These are phyloP conservation scores for Aspergillus funiculosus DNA, from an alignment of 495 filamentous ascomycete species.

Conservation along the genomic window DNA sequence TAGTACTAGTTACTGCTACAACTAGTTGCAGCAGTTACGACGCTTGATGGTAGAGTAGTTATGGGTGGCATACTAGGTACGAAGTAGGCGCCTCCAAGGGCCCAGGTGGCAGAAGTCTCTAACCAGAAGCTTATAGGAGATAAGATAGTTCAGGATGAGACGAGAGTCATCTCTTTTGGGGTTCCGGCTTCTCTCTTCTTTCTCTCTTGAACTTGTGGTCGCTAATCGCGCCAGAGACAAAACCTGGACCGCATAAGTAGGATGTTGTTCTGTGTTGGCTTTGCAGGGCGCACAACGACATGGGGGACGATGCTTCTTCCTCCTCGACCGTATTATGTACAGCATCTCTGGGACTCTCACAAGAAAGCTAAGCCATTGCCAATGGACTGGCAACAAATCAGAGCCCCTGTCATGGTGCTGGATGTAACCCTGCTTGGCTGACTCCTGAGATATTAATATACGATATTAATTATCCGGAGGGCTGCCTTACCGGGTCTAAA, in stretches of 20 bases:
- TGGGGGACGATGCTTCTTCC: neutral
- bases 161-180: no score
- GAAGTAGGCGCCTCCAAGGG: no score
- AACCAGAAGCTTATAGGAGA: constrained; percentile 10
- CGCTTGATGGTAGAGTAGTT: no score
- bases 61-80: neutral
- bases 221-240: constrained; percentile 11
- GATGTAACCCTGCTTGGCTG: constrained; percentile 23
- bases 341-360: constrained; percentile 5
- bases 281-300: neutral
- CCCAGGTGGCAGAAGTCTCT: no score
- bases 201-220: neutral
- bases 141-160: constrained; percentile 1
- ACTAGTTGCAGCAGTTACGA: no score
- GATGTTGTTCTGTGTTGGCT: neutral
- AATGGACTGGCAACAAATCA: constrained; percentile 27
- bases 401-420: constrained; percentile 3
- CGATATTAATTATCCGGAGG: constrained; percentile 18
- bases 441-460: constrained; percentile 9
- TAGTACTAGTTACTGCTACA: no score
- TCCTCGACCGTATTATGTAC: constrained; percentile 5
- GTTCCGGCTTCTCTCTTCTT: no score
- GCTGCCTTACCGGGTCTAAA: constrained; percentile 12
- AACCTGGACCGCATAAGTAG: neutral
- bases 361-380: constrained; percentile 20